A percentile compares a stretch with the other conserved stretches of the same genome.
phyloP scores from a whole-genome alignment of 306 rosid species.

The Vigna unguiculata region DNA sequence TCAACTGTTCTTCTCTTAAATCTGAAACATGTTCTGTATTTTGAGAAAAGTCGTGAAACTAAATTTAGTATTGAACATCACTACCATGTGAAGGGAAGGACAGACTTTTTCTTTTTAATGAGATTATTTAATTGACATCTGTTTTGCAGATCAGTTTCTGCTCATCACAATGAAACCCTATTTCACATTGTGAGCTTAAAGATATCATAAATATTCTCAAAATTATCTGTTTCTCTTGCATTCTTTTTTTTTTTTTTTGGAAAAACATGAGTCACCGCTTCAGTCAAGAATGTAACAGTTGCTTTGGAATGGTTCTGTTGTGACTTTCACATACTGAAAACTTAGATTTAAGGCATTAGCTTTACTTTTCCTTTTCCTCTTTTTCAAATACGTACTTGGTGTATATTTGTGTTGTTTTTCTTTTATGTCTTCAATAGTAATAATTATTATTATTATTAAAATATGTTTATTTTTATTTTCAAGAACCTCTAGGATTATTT shows the following conservation, averaged over 20 bases:
- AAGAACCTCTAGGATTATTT: too few species aligned
- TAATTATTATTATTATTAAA: too few species aligned
- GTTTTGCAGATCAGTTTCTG: slow-evolving; percentile 85
- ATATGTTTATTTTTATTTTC: too few species aligned
- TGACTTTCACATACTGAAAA: too few species aligned
- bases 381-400: too few species aligned
- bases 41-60: slow-evolving; percentile 24
- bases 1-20: slow-evolving; percentile 30
- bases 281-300: slow-evolving; percentile 12
- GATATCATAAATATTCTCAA: slow-evolving; percentile 57
- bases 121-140: slow-evolving; percentile 40
- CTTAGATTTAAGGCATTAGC: too few species aligned
- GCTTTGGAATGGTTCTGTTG: slow-evolving; percentile 14
- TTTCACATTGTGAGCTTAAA: slow-evolving; percentile 88
- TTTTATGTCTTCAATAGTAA: too few species aligned
- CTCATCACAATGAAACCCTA: slow-evolving; percentile 92
- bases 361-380: too few species aligned
- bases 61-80: slow-evolving; percentile 21
- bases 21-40: slow-evolving; percentile 31
- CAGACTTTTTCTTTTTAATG: background rate
- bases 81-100: background rate
- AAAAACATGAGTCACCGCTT: slow-evolving; percentile 41
- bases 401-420: too few species aligned
- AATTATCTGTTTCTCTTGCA: slow-evolving; percentile 33
- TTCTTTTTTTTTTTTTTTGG: slow-evolving; percentile 62